Base-by-base conservation (phyloP, 305 asterid species). In the Fraxinus xanthoxyloides region DNA sequence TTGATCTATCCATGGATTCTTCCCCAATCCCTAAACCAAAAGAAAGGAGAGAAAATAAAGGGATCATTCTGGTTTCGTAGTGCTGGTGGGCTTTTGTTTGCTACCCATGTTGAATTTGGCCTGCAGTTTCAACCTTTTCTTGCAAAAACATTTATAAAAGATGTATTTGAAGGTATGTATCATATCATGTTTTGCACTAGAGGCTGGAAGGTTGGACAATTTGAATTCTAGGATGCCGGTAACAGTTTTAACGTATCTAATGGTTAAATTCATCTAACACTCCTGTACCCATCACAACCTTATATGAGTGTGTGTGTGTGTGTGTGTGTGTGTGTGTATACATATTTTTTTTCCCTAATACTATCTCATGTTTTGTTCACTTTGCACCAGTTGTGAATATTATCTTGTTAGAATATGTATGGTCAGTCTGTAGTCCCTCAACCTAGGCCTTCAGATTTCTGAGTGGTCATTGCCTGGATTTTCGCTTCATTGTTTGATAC, bases 371-470 rank as follows among this genome's bases (percentile, higher is more conserved):
- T 65, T 38, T 59, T 9, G 12, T 21, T 61, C 7, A 46, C 79
- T 23, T 26, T 7, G 76, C 8, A 48, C 67, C 9, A 1, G 4
- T 30, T 26, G 54, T 81, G 51, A 46, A 12, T 23, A 23, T 74
- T 12, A 28, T 36, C 38, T 69, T 78, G 46, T 63, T 28, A 76
- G 82, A 24, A 28, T 72, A 13, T 85, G 54, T 9, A 63, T 23
- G 72, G 8, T 5, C 2, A 63, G 17, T 3, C 21, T 63, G 34
- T 63, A 23, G 72, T 24, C 34, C n/a, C 34, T 24, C n/a, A 10
- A 26, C 32, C 17, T 63, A 24, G n/a, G 34, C 31, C 32, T 24
- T 10, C 34, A 63, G 31, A 10, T 43, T 75, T 10, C 34, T 24
- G 69, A 5, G 59, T 69, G 77, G 26, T 75, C 54, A 23, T 19